These are phyloP conservation scores for Acanthamoeba lenticulata DNA, from an alignment of 208 protist genomes.

Conservation along the genomic window DNA sequence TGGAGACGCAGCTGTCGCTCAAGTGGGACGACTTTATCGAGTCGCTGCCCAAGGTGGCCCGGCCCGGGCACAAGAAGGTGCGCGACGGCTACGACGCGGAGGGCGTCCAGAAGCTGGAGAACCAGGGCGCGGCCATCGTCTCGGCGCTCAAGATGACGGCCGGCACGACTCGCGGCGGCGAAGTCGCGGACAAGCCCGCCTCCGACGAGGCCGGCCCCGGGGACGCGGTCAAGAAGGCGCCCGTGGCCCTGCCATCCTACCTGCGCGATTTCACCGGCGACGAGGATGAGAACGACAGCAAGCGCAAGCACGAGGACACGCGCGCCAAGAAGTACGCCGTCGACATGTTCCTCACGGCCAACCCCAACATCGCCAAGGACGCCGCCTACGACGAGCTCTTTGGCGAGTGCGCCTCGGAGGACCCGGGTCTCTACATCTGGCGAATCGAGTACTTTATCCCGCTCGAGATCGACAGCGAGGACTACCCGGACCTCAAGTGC, in stretches of 20 bases:
- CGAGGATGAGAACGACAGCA: neutral
- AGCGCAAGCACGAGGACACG: neutral
- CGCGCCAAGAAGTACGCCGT: conserved; percentile 36
- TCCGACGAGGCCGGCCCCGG: neutral
- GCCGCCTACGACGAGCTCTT: neutral
- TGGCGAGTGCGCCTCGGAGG: conserved; percentile 42
- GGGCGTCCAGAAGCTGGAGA: conserved; percentile 17
- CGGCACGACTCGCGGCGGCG: neutral
- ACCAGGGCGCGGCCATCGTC: conserved; percentile 26
- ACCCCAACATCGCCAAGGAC: conserved; percentile 23
- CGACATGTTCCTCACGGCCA: conserved; percentile 28
- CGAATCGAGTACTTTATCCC: conserved; percentile 32
- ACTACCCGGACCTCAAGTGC: conserved; percentile 25
- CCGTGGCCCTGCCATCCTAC: neutral
- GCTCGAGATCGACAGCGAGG: neutral
- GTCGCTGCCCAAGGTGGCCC: neutral
- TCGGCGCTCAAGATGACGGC: conserved; percentile 8
- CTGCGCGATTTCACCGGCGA: conserved; percentile 16
- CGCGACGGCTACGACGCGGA: neutral
- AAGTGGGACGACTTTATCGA: conserved; percentile 54
- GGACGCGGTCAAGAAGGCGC: neutral
- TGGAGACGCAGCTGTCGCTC: conserved; percentile 30
- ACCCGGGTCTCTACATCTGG: conserved; percentile 15
- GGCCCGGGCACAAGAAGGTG: conserved; percentile 10
- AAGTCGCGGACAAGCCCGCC: neutral